Evolutionary conservation across 345 rosid species (phyloP).

Genomic region (Euphorbia pulcherrima): DNA sequence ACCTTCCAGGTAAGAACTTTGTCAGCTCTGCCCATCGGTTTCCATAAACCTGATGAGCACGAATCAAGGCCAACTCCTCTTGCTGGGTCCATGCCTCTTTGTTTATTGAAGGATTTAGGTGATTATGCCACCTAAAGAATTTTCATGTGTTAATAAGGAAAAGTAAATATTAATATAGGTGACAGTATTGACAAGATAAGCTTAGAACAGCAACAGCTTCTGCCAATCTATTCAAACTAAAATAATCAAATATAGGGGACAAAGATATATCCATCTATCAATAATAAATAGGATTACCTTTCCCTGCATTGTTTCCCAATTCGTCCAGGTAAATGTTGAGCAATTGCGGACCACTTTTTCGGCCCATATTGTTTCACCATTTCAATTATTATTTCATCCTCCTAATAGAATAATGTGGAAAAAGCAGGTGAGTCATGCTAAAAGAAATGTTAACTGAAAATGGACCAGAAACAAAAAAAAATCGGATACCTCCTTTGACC

Average conservation of each 20-base stretch:
- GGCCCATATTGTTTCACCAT: slow-evolving; percentile 82
- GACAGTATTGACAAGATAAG: neutral
- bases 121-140: slow-evolving; percentile 93
- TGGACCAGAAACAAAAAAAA: slow-evolving; percentile 12
- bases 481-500: slow-evolving; percentile 89
- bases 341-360: slow-evolving; percentile 97
- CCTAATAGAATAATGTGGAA: slow-evolving; percentile 44
- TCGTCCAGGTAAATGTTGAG: slow-evolving; percentile 92
- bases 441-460: slow-evolving; percentile 6
- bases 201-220: neutral
- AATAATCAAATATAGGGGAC: neutral
- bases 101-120: slow-evolving; percentile 91
- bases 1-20: slow-evolving; percentile 99
- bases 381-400: slow-evolving; percentile 80
- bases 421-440: neutral
- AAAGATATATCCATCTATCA: slow-evolving; percentile 4
- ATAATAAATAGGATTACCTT: slow-evolving; percentile 45
- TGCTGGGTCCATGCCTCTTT: slow-evolving; percentile 99
- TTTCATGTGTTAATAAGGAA: slow-evolving; percentile 11
- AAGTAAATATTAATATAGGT: slow-evolving; percentile 4
- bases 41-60: slow-evolving; percentile 94
- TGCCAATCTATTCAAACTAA: neutral
- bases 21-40: slow-evolving; percentile 99
- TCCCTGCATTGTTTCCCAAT: slow-evolving; percentile 98
- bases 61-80: slow-evolving; percentile 91